Percentiles rank a stretch among this genome's conserved stretches.
phyloP scores from a whole-genome alignment of 768 basidiomycete genomes.

The Phanerodontia chrysosporium region DNA sequence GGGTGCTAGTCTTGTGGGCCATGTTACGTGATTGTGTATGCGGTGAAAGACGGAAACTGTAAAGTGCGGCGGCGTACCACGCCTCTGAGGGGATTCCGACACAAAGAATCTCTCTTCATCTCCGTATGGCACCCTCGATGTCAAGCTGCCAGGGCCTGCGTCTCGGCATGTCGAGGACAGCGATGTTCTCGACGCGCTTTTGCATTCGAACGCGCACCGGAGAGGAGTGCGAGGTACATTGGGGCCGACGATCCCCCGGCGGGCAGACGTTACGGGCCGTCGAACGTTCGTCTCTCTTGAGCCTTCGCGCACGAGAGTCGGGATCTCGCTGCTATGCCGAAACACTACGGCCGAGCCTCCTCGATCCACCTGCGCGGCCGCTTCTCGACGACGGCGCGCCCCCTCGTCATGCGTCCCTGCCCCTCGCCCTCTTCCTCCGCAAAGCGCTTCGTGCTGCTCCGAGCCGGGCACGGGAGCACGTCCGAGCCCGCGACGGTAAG shows the following conservation, averaged over 20 bases:
- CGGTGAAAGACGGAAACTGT: no score
- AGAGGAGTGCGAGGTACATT: not conserved
- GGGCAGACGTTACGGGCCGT: not conserved
- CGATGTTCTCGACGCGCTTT: not conserved
- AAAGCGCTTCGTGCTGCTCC: conserved; percentile 50
- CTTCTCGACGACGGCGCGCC: conserved; percentile 46
- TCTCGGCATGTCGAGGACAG: not conserved
- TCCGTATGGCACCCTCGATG: not conserved
- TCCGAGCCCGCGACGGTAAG: conserved; percentile 78
- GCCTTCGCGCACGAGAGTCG: not conserved
- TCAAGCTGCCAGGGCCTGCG: not conserved
- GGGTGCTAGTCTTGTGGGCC: not conserved
- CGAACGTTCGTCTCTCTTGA: not conserved
- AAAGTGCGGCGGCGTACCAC: no score
- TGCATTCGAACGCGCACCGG: not conserved
- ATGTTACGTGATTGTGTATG: not conserved
- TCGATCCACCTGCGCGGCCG: conserved; percentile 79
- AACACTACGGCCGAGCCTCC: conserved; percentile 42
- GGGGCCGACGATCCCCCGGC: not conserved
- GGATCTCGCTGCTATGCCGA: not conserved
- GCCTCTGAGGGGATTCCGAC: no score
- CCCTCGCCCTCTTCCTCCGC: conserved; percentile 39
- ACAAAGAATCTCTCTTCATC: not conserved
- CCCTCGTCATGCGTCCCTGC: conserved; percentile 6
- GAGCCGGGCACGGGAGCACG: conserved; percentile 78